Conservation (phyloP, 2,329 filamentous ascomycete genomes). For the Chalaropsis thielavioides region DNA sequence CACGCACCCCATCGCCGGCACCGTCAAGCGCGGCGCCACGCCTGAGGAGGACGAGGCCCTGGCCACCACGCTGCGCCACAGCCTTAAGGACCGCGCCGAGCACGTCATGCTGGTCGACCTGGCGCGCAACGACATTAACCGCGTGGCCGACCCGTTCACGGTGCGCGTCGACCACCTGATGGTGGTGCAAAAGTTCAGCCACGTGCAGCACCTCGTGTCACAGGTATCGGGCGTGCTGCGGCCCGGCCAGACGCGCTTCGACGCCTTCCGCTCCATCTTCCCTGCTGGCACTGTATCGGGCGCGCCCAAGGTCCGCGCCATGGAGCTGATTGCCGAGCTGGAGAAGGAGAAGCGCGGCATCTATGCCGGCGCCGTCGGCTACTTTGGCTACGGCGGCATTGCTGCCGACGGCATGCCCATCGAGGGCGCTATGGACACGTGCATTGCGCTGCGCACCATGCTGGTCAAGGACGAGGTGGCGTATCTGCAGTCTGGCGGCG, state of each 20-base stretch:
- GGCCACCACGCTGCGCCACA: slow-evolving; percentile 60
- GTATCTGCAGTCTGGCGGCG: slow-evolving; percentile 77
- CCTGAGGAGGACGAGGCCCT: slow-evolving; percentile 68
- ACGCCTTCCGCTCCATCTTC: slow-evolving; percentile 93
- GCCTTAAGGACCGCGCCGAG: slow-evolving; percentile 81
- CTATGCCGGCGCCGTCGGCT: slow-evolving; percentile 91
- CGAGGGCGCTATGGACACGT: slow-evolving; percentile 86
- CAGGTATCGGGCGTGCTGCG: slow-evolving; percentile 88
- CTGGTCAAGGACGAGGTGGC: slow-evolving; percentile 79
- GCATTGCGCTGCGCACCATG: slow-evolving; percentile 77
- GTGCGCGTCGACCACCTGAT: slow-evolving; percentile 88
- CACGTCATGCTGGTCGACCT: slow-evolving; percentile 97
- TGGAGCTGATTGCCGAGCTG: slow-evolving; percentile 92
- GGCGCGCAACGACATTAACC: slow-evolving; percentile 90
- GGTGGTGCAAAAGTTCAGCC: slow-evolving; percentile 87
- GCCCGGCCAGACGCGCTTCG: slow-evolving; percentile 72
- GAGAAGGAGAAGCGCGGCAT: slow-evolving; percentile 89
- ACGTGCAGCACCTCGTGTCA: slow-evolving; percentile 93
- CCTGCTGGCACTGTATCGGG: slow-evolving; percentile 91
- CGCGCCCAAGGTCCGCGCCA: slow-evolving; percentile 87
- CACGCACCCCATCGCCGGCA: slow-evolving; percentile 93
- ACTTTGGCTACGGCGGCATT: slow-evolving; percentile 77
- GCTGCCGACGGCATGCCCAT: slow-evolving; percentile 45
- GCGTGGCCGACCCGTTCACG: slow-evolving; percentile 78
- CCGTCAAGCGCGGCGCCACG: slow-evolving; percentile 72